phyloP scores from a whole-genome alignment of 2,329 filamentous ascomycete species.

The Emericellopsis atlantica region DNA sequence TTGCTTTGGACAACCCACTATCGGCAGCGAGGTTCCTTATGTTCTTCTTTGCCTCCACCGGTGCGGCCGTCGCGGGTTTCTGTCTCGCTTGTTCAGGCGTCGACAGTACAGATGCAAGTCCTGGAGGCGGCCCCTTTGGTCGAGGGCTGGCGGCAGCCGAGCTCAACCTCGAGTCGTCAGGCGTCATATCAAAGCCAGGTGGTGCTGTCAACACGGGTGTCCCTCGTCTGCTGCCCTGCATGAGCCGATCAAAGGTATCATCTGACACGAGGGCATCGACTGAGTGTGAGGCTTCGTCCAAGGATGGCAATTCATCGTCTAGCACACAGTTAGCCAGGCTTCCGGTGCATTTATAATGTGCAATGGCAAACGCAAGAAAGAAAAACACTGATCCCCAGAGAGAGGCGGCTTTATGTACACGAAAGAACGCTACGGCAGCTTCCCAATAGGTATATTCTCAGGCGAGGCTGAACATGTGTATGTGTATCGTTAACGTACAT shows the following conservation, averaged over 20 bases:
- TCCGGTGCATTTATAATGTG: no score
- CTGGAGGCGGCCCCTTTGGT: constrained; percentile 11
- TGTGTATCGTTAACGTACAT: no score
- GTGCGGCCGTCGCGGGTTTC: constrained; percentile 11
- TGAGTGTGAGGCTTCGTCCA: constrained; percentile 49
- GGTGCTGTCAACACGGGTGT: constrained; percentile 10
- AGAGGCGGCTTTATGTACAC: no score
- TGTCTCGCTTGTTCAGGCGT: constrained; percentile 21
- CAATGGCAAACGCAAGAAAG: neutral
- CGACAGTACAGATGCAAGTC: constrained; percentile 10
- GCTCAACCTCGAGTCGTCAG: neutral
- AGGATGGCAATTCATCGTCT: constrained; percentile 51
- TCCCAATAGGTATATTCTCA: no score
- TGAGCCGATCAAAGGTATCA: constrained; percentile 15
- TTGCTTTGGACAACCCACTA: constrained; percentile 32
- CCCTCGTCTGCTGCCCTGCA: constrained; percentile 3
- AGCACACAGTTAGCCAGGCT: constrained; percentile 8
- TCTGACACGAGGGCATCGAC: constrained; percentile 60
- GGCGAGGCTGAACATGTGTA: no score
- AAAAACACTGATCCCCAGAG: neutral
- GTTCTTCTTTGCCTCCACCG: constrained; percentile 23
- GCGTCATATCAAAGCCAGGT: constrained; percentile 12
- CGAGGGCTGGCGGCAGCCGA: constrained; percentile 9
- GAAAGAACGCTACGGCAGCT: no score
- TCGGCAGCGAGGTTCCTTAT: constrained; percentile 31